Conservation (phyloP, 441 rosid species). For the Flueggea neowawraea region DNA sequence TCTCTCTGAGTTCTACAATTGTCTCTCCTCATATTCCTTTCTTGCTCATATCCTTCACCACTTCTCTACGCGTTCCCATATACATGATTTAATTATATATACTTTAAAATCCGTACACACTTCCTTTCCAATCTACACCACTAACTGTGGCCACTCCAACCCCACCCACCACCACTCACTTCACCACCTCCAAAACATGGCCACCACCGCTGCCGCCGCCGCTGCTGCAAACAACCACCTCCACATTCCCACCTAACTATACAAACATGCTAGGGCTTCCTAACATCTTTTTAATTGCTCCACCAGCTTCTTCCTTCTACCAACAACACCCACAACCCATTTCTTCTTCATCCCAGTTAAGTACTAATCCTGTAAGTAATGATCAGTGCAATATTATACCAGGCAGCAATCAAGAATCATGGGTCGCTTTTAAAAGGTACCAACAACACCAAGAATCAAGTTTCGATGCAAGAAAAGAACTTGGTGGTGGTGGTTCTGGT, state of each 20-base stretch:
- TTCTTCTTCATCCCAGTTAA: conserved; percentile 13
- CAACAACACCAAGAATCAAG: conserved; percentile 9
- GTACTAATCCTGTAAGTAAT: background rate
- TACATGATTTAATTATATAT: too few relatives aligned
- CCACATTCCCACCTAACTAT: conserved; percentile 20
- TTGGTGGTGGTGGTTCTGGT: too few relatives aligned
- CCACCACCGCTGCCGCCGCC: conserved; percentile 11
- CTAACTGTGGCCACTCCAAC: too few relatives aligned
- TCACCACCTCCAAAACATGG: too few relatives aligned
- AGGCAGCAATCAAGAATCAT: conserved; percentile 15
- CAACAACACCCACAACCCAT: conserved; percentile 14
- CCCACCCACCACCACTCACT: too few relatives aligned
- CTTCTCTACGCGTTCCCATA: too few relatives aligned
- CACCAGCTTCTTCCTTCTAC: conserved; percentile 30
- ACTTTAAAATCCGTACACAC: too few relatives aligned
- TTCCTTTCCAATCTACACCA: too few relatives aligned
- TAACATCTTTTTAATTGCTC: conserved; percentile 54
- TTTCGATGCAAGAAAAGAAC: background rate
- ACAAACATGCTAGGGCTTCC: conserved; percentile 60
- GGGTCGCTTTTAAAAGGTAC: conserved; percentile 5
- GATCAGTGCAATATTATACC: conserved; percentile 2
- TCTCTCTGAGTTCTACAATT: too few relatives aligned
- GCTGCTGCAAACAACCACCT: conserved; percentile 12
- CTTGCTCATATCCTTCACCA: too few relatives aligned
- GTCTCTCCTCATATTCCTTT: too few relatives aligned